These are phyloP conservation scores for Rhynchospora tenuis DNA, from an alignment of 176 grass and related monocot species.

Conservation along the genomic window DNA sequence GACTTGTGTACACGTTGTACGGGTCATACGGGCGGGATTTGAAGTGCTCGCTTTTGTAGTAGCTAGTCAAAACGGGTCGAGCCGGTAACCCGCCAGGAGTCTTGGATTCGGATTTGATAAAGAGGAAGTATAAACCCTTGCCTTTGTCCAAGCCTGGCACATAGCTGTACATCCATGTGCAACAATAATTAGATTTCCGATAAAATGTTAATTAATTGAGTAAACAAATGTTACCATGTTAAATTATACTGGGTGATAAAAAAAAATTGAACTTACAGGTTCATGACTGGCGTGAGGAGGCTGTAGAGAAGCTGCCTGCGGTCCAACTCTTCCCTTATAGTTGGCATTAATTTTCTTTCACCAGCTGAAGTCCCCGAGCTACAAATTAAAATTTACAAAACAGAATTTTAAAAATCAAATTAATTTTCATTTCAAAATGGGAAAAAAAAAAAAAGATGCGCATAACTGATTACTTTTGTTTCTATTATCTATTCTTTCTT, in stretches of 20 bases:
- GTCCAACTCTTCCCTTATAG: slow-evolving; percentile 82
- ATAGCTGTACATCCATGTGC: slow-evolving; percentile 41
- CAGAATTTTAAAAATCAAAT: neutral
- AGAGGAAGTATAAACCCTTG: slow-evolving; percentile 91
- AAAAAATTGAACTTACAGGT: slow-evolving; percentile 49
- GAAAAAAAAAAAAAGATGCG: neutral
- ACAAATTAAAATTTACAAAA: neutral
- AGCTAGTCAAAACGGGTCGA: slow-evolving; percentile 91
- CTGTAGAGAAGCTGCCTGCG: slow-evolving; percentile 90
- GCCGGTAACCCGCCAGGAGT: slow-evolving; percentile 77
- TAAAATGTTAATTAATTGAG: slow-evolving; percentile 13
- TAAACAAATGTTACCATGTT: slow-evolving; percentile 10
- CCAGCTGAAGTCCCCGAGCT: slow-evolving; percentile 96
- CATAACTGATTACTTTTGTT: neutral
- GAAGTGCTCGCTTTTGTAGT: slow-evolving; percentile 95
- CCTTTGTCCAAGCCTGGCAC: slow-evolving; percentile 79
- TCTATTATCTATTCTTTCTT: neutral
- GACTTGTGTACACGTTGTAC: slow-evolving; percentile 86
- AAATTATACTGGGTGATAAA: slow-evolving; percentile 9
- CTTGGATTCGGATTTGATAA: slow-evolving; percentile 91
- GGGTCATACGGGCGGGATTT: slow-evolving; percentile 80
- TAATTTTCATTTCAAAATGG: neutral
- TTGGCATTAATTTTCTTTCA: slow-evolving; percentile 95
- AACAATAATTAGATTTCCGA: slow-evolving; percentile 13
- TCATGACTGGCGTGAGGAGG: slow-evolving; percentile 93